A percentile compares a stretch with the other conserved stretches of the same genome.
Conservation (phyloP, 2,329 filamentous ascomycete genomes). For the Alternaria sp. region DNA sequence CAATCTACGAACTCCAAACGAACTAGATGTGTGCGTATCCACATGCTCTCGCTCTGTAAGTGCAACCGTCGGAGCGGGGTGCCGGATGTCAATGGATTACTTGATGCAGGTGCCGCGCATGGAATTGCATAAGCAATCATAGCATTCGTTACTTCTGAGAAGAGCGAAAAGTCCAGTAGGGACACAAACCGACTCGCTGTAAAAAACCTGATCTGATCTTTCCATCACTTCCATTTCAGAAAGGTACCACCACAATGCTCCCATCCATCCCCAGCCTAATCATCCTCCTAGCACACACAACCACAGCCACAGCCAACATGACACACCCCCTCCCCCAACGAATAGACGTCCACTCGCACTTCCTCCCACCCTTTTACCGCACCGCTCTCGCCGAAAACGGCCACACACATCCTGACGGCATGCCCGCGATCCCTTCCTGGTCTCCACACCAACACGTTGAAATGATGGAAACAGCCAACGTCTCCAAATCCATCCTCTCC, state of each 20-base stretch:
- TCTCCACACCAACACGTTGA: conserved; percentile 53
- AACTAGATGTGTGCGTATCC: too few relatives aligned
- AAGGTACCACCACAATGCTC: not conserved
- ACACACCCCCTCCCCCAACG: conserved; percentile 28
- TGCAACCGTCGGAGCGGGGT: conserved; percentile 1
- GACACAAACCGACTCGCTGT: not conserved
- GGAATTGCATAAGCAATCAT: not conserved
- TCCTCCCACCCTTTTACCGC: conserved; percentile 53
- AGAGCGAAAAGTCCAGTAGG: not conserved
- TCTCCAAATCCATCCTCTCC: conserved; percentile 61
- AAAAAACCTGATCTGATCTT: too few relatives aligned
- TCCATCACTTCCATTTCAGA: not conserved
- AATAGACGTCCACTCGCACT: conserved; percentile 59
- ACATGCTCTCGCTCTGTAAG: not conserved
- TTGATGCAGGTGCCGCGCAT: not conserved
- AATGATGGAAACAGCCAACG: conserved; percentile 58
- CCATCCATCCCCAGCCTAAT: not conserved
- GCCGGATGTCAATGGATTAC: not conserved
- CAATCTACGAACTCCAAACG: too few relatives aligned
- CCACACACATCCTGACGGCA: conserved; percentile 56
- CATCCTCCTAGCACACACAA: not conserved
- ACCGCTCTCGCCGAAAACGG: conserved; percentile 50
- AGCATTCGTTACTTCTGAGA: not conserved
- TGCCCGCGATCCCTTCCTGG: conserved; percentile 58
- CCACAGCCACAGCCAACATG: conserved; percentile 17